Conservation (phyloP, 1,284 basidiomycete species). For the Ceratorhiza oryzae-sativae region DNA sequence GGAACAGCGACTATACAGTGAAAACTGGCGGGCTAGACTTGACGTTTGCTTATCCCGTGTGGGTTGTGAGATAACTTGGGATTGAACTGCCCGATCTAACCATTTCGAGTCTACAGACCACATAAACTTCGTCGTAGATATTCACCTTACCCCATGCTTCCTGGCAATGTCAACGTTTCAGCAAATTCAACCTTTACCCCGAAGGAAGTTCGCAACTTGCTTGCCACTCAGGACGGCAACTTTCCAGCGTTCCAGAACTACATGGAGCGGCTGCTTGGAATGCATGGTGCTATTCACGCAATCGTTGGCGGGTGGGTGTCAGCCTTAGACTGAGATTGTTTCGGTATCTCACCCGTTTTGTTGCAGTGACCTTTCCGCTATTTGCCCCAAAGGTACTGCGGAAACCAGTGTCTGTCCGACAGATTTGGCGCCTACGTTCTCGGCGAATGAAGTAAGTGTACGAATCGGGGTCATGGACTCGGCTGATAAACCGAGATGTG, state of each 20-base stretch:
- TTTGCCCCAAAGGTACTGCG: constrained; percentile 11
- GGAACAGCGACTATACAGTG: not conserved
- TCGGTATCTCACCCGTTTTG: not conserved
- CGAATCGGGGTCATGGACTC: not conserved
- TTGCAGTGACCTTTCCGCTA: not conserved
- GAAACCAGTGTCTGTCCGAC: constrained; percentile 7
- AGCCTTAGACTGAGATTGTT: not conserved
- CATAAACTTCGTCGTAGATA: constrained; percentile 24
- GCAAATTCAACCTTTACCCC: constrained; percentile 8
- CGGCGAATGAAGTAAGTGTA: constrained; percentile 22
- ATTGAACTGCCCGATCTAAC: not conserved
- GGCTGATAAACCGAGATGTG: no score
- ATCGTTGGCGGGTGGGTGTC: constrained; percentile 22
- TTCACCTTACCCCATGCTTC: not conserved
- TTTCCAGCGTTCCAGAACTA: constrained; percentile 20
- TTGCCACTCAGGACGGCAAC: not conserved
- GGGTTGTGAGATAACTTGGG: no score
- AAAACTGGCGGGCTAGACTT: not conserved
- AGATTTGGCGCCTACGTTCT: constrained; percentile 14
- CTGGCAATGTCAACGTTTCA: not conserved
- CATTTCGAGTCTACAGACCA: not conserved
- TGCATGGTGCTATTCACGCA: constrained; percentile 12
- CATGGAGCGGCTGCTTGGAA: constrained; percentile 9
- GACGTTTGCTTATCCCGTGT: not conserved
- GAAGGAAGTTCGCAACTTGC: not conserved